These are phyloP conservation scores for Elongisporangium undulatum DNA, from an alignment of 352 stramenopile species.

Conservation along the genomic window DNA sequence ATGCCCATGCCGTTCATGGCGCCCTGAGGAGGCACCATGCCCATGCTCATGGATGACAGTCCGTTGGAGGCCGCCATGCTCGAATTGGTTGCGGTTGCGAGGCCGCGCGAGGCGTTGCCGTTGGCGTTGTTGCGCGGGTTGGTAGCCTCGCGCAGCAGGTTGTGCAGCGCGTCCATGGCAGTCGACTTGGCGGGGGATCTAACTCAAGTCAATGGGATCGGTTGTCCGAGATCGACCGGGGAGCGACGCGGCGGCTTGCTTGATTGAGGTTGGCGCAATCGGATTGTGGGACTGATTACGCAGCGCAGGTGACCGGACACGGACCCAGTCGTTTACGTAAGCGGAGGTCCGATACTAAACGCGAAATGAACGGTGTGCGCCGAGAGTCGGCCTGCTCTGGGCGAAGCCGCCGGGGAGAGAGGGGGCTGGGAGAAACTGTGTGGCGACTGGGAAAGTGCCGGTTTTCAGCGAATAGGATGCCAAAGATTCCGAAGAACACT, in stretches of 20 bases:
- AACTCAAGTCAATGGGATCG: neutral
- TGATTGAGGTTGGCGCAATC: slow-evolving; percentile 4
- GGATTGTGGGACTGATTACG: slow-evolving; percentile 26
- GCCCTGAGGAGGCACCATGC: slow-evolving; percentile 30
- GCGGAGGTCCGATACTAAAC: slow-evolving; percentile 15
- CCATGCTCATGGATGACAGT: slow-evolving; percentile 11
- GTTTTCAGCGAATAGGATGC: neutral
- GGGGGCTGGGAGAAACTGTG: neutral
- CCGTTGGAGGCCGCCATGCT: neutral
- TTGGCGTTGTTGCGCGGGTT: slow-evolving; percentile 38
- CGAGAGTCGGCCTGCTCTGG: slow-evolving; percentile 19
- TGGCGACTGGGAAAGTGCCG: neutral
- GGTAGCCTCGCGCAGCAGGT: slow-evolving; percentile 62
- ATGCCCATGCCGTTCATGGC: slow-evolving; percentile 27
- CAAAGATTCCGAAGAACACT: neutral
- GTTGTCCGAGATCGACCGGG: neutral
- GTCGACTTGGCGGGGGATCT: neutral
- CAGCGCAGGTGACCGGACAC: slow-evolving; percentile 1
- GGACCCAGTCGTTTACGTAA: slow-evolving; percentile 34
- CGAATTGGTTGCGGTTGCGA: slow-evolving; percentile 9
- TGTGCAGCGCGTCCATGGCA: slow-evolving; percentile 76
- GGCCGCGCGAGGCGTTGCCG: slow-evolving; percentile 5
- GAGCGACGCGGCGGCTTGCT: slow-evolving; percentile 6
- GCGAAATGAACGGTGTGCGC: slow-evolving; percentile 17
- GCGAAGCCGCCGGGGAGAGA: slow-evolving; percentile 5